Percentiles rank a stretch among this genome's conserved stretches.
These are phyloP conservation scores for Calonectria naviculata DNA, from an alignment of 2,329 filamentous ascomycete species.

Conservation along the genomic window DNA sequence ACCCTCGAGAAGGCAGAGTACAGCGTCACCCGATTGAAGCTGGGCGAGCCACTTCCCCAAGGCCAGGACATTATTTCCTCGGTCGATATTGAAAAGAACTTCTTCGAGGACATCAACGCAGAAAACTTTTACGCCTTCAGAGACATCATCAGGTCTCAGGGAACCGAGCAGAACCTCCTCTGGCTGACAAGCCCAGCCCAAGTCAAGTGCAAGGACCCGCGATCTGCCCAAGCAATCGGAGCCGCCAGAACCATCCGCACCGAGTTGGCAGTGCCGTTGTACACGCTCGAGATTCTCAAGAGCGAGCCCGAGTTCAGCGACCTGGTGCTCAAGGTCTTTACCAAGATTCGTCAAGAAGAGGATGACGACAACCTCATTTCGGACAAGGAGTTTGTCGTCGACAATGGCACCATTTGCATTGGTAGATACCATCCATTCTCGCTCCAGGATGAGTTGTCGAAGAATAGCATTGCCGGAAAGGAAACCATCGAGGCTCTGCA, in stretches of 20 bases:
- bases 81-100: constrained; percentile 40
- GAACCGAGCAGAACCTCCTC: constrained; percentile 28
- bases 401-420: constrained; percentile 39
- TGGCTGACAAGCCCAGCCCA: constrained; percentile 47
- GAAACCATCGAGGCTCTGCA: background rate
- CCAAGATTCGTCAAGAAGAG: constrained; percentile 31
- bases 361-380: constrained; percentile 34
- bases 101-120: constrained; percentile 38
- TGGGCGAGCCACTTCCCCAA: constrained; percentile 25
- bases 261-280: constrained; percentile 41
- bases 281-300: constrained; percentile 44
- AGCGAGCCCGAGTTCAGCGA: constrained; percentile 13
- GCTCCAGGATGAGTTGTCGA: constrained; percentile 30
- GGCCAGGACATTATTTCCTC: constrained; percentile 41
- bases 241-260: constrained; percentile 41
- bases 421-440: constrained; percentile 41
- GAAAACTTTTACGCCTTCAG: constrained; percentile 27
- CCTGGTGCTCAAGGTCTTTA: constrained; percentile 30
- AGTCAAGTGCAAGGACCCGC: constrained; percentile 38
- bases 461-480: constrained; percentile 15
- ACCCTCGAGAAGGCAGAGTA: constrained; percentile 29
- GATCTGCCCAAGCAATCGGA: constrained; percentile 43
- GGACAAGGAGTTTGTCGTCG: constrained; percentile 47
- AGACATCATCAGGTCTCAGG: constrained; percentile 5
- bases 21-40: constrained; percentile 20